Base-by-base conservation (phyloP, 148 eudicot genomes). In the Polygonum maritimum region DNA sequence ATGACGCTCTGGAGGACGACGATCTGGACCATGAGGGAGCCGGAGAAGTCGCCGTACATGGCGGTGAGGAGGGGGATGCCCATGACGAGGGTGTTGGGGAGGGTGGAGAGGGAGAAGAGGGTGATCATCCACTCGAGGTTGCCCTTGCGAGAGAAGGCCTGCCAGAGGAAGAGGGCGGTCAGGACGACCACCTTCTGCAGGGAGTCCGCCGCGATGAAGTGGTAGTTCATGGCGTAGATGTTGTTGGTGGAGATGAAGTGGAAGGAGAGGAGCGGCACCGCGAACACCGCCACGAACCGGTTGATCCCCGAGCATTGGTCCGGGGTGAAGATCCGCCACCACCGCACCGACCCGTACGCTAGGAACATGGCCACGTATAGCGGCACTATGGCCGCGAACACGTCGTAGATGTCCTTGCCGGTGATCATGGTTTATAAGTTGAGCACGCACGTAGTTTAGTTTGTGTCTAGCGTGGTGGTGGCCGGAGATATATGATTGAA, bases 311-410 rank as follows among this genome's bases (percentile, higher is more conserved):
- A 90, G 85, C 99, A 95, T 54, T 95, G 99, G 57, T 92, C 98
- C 0, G 99, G 98, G 3, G 99, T 92, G 85, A 95, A 95, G 86
- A 92, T 95, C 80, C 88, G 89, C 99, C 99, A 95, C 99, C 99
- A 95, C 39, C 87, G 70, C 33, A 95, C 99, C 0, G 99, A 95
- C 0, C 97, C 99, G 70, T 95, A 95, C 55, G 99, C 99, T 67
- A 95, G 78, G 38, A 92, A 77, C 99, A 95, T 95, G 21, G 99
- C 99, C 4, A 92, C 96, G 76, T 95, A 95, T 0, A 95, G 76
- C 0, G 99, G 99, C 12, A 83, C 85, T 0, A 95, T 88, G 1
- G 97, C 99, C 3, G 99, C 92, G 14, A 95, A 81, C 7, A 95
- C 99, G 75, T 89, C 92, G 62, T 95, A 95, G 40, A 95, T 89